Evolutionary conservation across 2,329 filamentous ascomycete genomes (phyloP), one percentile per base, ranked within the genome.

Genomic region (Tolypocladium capitatum): DNA sequence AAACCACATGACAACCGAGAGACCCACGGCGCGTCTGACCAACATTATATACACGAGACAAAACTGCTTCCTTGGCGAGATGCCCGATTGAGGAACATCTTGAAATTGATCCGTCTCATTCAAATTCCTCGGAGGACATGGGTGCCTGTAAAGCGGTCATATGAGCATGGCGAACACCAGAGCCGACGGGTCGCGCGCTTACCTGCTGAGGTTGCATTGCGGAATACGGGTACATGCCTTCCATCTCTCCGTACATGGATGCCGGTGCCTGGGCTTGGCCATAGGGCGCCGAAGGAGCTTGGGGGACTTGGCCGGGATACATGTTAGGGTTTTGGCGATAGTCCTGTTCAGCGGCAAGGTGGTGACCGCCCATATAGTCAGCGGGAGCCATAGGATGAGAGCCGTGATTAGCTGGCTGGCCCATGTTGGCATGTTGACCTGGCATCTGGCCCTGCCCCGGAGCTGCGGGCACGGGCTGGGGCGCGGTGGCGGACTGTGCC

Each of bases 151-250:
- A 30, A 45, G 43, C 48, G 52, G 24, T 11, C 8, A 10, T 5
- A 13, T 59, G 38, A 57, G 51, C 38, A 41, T 42, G 13, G 33
- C 28, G 31, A 30, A 27, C 36, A 32, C n/a, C n/a, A 20, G 14
- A 38, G 16, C 2, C 21, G n/a, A 28, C 10, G 14, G 16, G 38
- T 11, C 11, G 8, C 33, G 28, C n/a, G 67, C 77, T 63, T 73
- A 90, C 86, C 72, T 89, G 86, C 65, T 94, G 88, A 53, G 85
- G 78, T 57, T 84, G 82, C 76, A 95, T 86, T 52, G 81, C 71
- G 14, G 83, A 76, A 63, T 94, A 94, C 35, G 77, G 77, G 55
- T 97, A 97, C 75, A 96, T 95, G 53, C 80, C 81, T 52, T 87
- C 82, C 66, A 90, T 83, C 48, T 84, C 82, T 48, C 82, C 76